Base-by-base conservation (phyloP, 2,329 filamentous ascomycete species). In the Penicillium sp. region DNA sequence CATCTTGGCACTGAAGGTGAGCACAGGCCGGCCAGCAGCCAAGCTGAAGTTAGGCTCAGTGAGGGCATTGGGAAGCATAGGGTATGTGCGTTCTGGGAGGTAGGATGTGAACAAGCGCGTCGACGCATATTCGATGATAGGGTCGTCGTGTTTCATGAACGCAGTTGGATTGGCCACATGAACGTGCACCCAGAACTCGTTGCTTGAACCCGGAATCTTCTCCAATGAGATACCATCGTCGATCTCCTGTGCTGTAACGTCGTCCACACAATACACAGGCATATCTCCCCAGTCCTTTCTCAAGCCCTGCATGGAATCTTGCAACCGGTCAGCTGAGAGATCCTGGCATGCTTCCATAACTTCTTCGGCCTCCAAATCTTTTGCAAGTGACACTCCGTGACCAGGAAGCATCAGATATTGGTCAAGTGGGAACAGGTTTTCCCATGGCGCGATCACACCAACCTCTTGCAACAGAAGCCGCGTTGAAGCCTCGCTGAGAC, bases 91-190 rank as follows among this genome's bases (percentile, higher is more conserved):
- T 58, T 86, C 82, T 0, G 82, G 83, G 5, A 68, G 61, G 58
- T 80, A 88, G 7, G 84, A 74, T 0, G 80, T 82, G 62, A 81
- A 73, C 5, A 78, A 76, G 64, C 84, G 79, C 43, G 81, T 77
- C 7, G 77, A 75, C 2, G 85, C 84, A 65, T 84, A 80, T 60
- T 81, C 77, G 16, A 81, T 77, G 31, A 86, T 68, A 2, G 76
- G 68, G 54, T 82, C 75, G 7, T 82, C 74, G 27, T 76, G 77
- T 9, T 75, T 64, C 57, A 87, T 78, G 63, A 85, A 87, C 4
- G 85, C 84, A 2, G 85, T 84, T 1, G 84, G 85, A 56, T 88
- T 87, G 1, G 85, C 84, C 47, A 87, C 76, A 67, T 88, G 85
- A 6, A 86, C 71, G 61, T 83, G 85, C 11, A 87, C 67, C 85